Percentiles rank a stretch among this genome's conserved stretches.
Conservation (phyloP, 495 filamentous ascomycete species). For the Pyrenula aspistea region DNA sequence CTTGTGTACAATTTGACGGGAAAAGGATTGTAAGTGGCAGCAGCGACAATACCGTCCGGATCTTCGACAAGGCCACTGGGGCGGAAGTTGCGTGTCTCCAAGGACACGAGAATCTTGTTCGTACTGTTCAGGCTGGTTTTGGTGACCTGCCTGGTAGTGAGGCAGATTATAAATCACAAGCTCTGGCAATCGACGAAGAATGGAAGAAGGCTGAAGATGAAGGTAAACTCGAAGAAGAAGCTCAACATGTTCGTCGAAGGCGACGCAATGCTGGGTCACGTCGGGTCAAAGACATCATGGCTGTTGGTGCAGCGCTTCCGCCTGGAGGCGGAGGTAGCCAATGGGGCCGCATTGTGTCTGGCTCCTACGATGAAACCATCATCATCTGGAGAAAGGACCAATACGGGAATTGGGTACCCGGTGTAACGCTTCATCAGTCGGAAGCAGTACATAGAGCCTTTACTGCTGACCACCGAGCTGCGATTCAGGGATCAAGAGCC, state of each 20-base stretch:
- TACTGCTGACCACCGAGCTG: constrained; percentile 9
- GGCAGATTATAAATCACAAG: constrained; percentile 59
- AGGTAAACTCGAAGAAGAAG: constrained; percentile 15
- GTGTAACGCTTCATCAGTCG: constrained; percentile 59
- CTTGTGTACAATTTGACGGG: constrained; percentile 95
- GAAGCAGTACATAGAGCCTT: constrained; percentile 38
- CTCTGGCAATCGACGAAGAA: constrained; percentile 54
- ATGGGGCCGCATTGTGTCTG: constrained; percentile 84
- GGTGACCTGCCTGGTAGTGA: constrained; percentile 73
- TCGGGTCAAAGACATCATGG: constrained; percentile 62
- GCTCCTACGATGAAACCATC: constrained; percentile 90
- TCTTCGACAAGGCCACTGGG: constrained; percentile 75
- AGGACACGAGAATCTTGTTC: constrained; percentile 72
- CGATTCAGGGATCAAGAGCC: constrained; percentile 1
- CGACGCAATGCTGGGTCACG: constrained; percentile 64
- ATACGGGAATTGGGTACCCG: constrained; percentile 68
- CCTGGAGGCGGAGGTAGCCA: constrained; percentile 78
- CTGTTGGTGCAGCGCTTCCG: constrained; percentile 70
- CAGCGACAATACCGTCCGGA: constrained; percentile 87
- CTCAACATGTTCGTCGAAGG: constrained; percentile 26
- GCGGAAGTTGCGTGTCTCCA: constrained; percentile 79
- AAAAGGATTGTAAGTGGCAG: constrained; percentile 91
- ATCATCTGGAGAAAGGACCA: constrained; percentile 84
- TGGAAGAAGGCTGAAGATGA: constrained; percentile 61
- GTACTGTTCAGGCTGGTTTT: constrained; percentile 89